These are phyloP conservation scores for Herpotrichia juniperi DNA, from an alignment of 2,329 filamentous ascomycete species.

Conservation along the genomic window DNA sequence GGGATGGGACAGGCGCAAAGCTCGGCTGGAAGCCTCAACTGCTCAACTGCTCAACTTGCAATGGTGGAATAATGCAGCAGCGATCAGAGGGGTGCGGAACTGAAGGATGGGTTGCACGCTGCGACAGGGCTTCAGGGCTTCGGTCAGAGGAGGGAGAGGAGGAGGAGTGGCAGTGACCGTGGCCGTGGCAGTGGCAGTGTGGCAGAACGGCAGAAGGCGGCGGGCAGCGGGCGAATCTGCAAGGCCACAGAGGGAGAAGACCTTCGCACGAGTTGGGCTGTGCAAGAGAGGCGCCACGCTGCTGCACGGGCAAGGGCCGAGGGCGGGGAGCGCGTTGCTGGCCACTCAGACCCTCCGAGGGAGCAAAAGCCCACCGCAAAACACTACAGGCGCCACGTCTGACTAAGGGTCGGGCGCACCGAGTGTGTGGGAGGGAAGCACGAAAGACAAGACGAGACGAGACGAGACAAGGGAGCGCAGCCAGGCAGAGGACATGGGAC, in stretches of 20 bases:
- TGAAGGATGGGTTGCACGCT: too few species aligned
- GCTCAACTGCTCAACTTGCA: too few species aligned
- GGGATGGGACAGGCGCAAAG: not conserved
- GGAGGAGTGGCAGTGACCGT: too few species aligned
- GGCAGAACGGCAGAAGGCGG: too few species aligned
- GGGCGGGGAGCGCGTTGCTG: not conserved
- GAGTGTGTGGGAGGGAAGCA: not conserved
- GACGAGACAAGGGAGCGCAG: slow-evolving; percentile 2
- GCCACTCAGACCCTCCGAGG: slow-evolving; percentile 5
- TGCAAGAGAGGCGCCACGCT: slow-evolving; percentile 5
- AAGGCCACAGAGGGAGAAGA: too few species aligned
- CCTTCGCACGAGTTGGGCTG: not conserved
- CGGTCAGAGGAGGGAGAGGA: too few species aligned
- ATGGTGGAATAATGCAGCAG: too few species aligned
- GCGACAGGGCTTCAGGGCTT: too few species aligned
- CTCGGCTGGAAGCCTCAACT: not conserved
- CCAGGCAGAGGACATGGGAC: too few species aligned
- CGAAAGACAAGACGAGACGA: not conserved
- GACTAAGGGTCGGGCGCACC: slow-evolving; percentile 1
- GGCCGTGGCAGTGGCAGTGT: too few species aligned
- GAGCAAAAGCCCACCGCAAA: slow-evolving; percentile 1
- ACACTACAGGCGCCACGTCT: slow-evolving; percentile 14
- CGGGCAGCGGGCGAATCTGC: too few species aligned
- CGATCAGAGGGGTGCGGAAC: too few species aligned
- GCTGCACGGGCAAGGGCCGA: not conserved